Conservation (phyloP, 2,329 filamentous ascomycete genomes). For the Plectosphaerella plurivora region DNA sequence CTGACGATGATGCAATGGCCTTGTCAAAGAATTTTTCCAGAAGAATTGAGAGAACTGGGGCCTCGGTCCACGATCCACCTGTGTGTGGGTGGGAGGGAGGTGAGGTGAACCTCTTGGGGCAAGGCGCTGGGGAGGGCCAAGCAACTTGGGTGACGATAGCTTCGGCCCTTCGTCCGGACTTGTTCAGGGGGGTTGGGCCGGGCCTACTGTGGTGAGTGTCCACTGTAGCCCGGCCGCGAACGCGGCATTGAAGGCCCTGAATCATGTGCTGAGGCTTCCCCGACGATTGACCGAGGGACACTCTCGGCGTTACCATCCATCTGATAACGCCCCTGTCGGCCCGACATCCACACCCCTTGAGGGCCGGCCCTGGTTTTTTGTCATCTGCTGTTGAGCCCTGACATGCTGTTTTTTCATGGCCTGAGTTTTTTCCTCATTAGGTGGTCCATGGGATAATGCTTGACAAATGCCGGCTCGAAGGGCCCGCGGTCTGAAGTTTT, state of each 20-base stretch:
- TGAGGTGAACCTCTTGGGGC: not conserved
- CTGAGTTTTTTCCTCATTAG: too few relatives aligned
- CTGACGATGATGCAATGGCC: slow-evolving; percentile 1
- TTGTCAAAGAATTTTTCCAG: slow-evolving; percentile 1
- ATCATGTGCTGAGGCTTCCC: not conserved
- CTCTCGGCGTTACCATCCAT: not conserved
- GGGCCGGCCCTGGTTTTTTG: not conserved
- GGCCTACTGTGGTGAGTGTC: too few relatives aligned
- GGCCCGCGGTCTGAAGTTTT: too few relatives aligned
- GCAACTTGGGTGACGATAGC: slow-evolving; percentile 1
- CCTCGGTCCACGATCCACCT: not conserved
- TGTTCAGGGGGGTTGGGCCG: not conserved
- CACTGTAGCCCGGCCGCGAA: not conserved
- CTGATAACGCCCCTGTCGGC: not conserved
- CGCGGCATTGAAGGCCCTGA: not conserved
- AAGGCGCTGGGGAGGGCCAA: not conserved
- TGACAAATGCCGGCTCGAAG: too few relatives aligned
- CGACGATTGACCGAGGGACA: not conserved
- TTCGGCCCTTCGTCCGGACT: not conserved
- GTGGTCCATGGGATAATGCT: too few relatives aligned
- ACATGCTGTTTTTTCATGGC: too few relatives aligned
- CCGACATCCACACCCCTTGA: not conserved
- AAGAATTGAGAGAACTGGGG: not conserved
- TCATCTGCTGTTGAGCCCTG: too few relatives aligned
- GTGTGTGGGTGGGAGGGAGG: not conserved